phyloP scores from a whole-genome alignment of 2,329 filamentous ascomycete species.

The Neonectria ditissima region DNA sequence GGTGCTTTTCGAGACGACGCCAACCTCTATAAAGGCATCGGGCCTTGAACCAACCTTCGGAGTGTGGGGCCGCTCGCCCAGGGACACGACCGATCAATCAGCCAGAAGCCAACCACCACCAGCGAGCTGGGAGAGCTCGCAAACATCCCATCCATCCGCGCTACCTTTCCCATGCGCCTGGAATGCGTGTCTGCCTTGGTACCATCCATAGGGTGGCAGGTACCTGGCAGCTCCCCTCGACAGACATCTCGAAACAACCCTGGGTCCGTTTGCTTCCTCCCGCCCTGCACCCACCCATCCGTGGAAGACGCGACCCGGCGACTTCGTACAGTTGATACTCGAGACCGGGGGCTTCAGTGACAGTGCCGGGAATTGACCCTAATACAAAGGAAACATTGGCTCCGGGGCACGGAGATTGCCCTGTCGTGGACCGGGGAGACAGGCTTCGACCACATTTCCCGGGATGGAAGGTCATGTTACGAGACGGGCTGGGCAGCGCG shows the following conservation, averaged over 20 bases:
- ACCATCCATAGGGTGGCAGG: slow-evolving; percentile 36
- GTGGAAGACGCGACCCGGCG: slow-evolving; percentile 25
- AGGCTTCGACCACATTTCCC: slow-evolving; percentile 9
- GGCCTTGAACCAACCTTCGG: slow-evolving; percentile 41
- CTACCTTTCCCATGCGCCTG: slow-evolving; percentile 35
- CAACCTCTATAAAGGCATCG: slow-evolving; percentile 30
- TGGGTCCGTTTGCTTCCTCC: slow-evolving; percentile 31
- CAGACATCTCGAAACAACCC: slow-evolving; percentile 36
- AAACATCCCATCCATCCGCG: slow-evolving; percentile 21
- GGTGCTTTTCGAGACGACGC: slow-evolving; percentile 33
- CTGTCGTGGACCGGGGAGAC: slow-evolving; percentile 6
- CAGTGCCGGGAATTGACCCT: slow-evolving; percentile 36
- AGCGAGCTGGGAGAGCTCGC: slow-evolving; percentile 3
- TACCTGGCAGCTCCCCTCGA: slow-evolving; percentile 29
- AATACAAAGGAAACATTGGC: slow-evolving; percentile 37
- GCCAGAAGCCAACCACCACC: slow-evolving; percentile 26
- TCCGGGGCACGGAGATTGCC: slow-evolving; percentile 31
- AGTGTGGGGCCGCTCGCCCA: slow-evolving; percentile 43
- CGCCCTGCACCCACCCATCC: slow-evolving; percentile 21
- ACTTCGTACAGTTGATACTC: slow-evolving; percentile 22
- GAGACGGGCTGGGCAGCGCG: slow-evolving; percentile 29
- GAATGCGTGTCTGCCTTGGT: slow-evolving; percentile 36
- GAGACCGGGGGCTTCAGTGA: slow-evolving; percentile 30
- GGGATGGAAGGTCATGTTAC: slow-evolving; percentile 29
- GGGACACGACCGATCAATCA: slow-evolving; percentile 13